Evolutionary conservation across 306 rosid genomes (phyloP), one percentile per base, ranked within the genome.

Genomic region (Acacia crassicarpa): DNA sequence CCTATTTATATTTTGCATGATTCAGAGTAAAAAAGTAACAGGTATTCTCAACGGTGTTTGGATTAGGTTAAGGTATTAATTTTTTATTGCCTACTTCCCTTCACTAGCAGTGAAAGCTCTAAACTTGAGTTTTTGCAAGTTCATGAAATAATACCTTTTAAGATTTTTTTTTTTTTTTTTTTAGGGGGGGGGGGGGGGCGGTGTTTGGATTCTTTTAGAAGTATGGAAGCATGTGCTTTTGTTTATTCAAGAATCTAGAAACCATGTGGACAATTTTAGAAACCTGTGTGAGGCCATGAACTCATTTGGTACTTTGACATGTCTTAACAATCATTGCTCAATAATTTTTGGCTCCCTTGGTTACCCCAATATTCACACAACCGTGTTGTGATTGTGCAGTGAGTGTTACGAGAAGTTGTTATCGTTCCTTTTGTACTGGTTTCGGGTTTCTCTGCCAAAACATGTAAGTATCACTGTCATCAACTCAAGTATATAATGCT

Each of bases 381-480:
- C 66, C 67, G 79, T 17, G 23, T 77, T 77, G 54, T 67, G 75
- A 75, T 76, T 41, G 72, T 90, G 95, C 94, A 89, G 95, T 3
- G 94, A 88, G 16, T 95, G 99, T 79, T 89, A 91, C 66, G 93
- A 91, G 70, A 91, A 89, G 84, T 59, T 95, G 87, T 93, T 92
- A 66, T 92, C 94, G 3, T 93, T 91, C 84, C 94, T 95, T 78
- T 77, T 95, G 82, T 93, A 93, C 81, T 95, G 99, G 93, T 95
- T 89, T 81, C 99, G 98, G 45, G 69, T 93, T 79, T 84, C 97
- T 9, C 67, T 83, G 17, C 93, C 98, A 38, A 89, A 82, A 85
- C 59, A 80, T 71, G 98, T 89, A 80, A 89, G 98, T 85, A 32
- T 74, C 82, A 56, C 14, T 58, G 14, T 2, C 65, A 58, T 82